These are phyloP conservation scores for Hygrocybe coccinea DNA, from an alignment of 768 basidiomycete genomes.

Conservation along the genomic window DNA sequence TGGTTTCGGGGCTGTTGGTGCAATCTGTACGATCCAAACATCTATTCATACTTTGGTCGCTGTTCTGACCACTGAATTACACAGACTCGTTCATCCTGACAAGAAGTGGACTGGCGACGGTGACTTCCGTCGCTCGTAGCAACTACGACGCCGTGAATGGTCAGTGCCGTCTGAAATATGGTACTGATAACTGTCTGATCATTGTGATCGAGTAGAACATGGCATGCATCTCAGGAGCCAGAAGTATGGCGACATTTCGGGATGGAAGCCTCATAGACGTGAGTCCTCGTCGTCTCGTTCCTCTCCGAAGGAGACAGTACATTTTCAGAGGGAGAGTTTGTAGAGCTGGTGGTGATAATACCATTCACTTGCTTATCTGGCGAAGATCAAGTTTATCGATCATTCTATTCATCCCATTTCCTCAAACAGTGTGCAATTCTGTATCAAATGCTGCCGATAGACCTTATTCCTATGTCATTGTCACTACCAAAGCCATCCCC, in stretches of 20 bases:
- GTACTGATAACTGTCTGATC: not conserved
- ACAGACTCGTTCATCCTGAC: slow-evolving; percentile 56
- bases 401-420: not conserved
- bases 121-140: slow-evolving; percentile 70
- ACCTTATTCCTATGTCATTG: slow-evolving; percentile 58
- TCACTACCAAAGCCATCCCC: slow-evolving; percentile 69
- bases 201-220: slow-evolving; percentile 31
- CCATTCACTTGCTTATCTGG: no score
- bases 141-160: slow-evolving; percentile 57
- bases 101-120: slow-evolving; percentile 52
- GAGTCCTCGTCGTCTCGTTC: slow-evolving; percentile 19
- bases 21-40: slow-evolving; percentile 44
- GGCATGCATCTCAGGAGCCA: slow-evolving; percentile 54
- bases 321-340: no score
- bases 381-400: not conserved
- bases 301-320: not conserved
- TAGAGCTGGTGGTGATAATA: no score
- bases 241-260: slow-evolving; percentile 53
- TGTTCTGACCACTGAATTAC: no score
- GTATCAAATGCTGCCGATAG: slow-evolving; percentile 57
- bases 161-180: slow-evolving; percentile 18
- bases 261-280: slow-evolving; percentile 66
- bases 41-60: not conserved
- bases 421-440: slow-evolving; percentile 48
- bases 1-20: slow-evolving; percentile 64